Conservation (phyloP, 2,329 filamentous ascomycete species). For the Periglandula ipomoeae region DNA sequence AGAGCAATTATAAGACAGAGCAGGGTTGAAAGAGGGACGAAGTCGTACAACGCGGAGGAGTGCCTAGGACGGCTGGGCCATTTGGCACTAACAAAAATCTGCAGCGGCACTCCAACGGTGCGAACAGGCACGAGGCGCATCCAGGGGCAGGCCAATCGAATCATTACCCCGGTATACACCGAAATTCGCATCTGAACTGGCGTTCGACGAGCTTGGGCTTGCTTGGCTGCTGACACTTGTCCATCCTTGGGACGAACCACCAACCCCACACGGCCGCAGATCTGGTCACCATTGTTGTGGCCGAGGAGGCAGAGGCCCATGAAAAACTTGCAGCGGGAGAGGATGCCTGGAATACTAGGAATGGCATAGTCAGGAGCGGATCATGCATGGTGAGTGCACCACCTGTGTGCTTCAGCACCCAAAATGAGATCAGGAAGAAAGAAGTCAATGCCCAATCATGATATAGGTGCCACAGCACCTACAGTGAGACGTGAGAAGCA, state of each 20-base stretch:
- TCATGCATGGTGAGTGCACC: slow-evolving; percentile 4
- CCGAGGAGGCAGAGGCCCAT: slow-evolving; percentile 3
- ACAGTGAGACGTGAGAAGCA: slow-evolving; percentile 1
- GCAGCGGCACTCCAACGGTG: slow-evolving; percentile 5
- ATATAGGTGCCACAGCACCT: slow-evolving; percentile 4
- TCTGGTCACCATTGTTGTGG: slow-evolving; percentile 22
- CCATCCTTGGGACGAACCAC: slow-evolving; percentile 28
- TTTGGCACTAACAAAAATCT: slow-evolving; percentile 6
- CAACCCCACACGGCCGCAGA: slow-evolving; percentile 32
- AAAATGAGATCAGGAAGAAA: slow-evolving; percentile 3
- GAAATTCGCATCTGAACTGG: slow-evolving; percentile 19
- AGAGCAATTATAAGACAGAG: background rate
- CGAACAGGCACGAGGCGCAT: slow-evolving; percentile 1
- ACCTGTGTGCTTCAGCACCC: slow-evolving; percentile 1
- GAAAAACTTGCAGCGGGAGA: slow-evolving; percentile 1
- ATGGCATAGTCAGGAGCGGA: slow-evolving; percentile 6
- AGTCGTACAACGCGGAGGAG: slow-evolving; percentile 2
- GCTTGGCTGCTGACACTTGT: slow-evolving; percentile 28
- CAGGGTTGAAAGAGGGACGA: background rate
- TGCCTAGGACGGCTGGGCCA: background rate
- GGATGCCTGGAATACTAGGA: slow-evolving; percentile 5
- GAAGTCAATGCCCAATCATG: slow-evolving; percentile 12
- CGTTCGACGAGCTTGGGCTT: slow-evolving; percentile 15
- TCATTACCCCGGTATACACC: slow-evolving; percentile 26
- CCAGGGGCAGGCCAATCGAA: slow-evolving; percentile 16